A percentile compares a stretch with the other conserved stretches of the same genome.
Conservation (phyloP, 2,329 filamentous ascomycete species). For the Cercospora sojina region DNA sequence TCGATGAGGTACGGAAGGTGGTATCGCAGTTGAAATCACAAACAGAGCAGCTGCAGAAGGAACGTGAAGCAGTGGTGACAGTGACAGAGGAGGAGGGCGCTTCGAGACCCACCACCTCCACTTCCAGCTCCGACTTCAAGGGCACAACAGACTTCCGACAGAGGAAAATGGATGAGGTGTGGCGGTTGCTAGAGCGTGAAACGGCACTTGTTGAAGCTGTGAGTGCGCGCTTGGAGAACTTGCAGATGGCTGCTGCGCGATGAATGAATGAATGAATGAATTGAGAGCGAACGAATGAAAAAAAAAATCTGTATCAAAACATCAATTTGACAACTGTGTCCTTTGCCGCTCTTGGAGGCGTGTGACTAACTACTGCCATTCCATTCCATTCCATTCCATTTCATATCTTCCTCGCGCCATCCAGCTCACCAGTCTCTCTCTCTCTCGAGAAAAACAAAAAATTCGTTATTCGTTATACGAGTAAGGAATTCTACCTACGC, state of each 20-base stretch:
- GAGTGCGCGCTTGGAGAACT: conserved; percentile 59
- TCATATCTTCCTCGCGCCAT: too few relatives aligned
- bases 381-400: too few relatives aligned
- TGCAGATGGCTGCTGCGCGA: conserved; percentile 36
- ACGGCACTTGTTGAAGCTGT: conserved; percentile 67
- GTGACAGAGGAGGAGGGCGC: conserved; percentile 25
- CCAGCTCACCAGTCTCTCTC: too few relatives aligned
- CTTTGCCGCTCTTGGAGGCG: too few relatives aligned
- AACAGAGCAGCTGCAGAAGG: conserved; percentile 31
- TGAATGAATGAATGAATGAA: not conserved
- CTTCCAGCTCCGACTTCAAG: conserved; percentile 51
- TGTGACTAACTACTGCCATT: too few relatives aligned
- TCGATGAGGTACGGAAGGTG: conserved; percentile 31
- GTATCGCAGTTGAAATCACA: conserved; percentile 32
- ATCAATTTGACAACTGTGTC: too few relatives aligned
- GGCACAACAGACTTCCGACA: conserved; percentile 54
- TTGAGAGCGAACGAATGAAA: too few relatives aligned
- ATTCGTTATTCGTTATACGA: too few relatives aligned
- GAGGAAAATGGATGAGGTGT: conserved; percentile 64
- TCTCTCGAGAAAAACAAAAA: too few relatives aligned
- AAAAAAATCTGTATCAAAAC: too few relatives aligned
- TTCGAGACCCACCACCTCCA: conserved; percentile 36
- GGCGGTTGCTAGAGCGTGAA: conserved; percentile 63
- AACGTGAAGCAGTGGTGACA: conserved; percentile 32
- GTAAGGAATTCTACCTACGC: too few relatives aligned